phyloP scores from a whole-genome alignment of 352 stramenopile genomes.

The Globisporangium cystogenes region DNA sequence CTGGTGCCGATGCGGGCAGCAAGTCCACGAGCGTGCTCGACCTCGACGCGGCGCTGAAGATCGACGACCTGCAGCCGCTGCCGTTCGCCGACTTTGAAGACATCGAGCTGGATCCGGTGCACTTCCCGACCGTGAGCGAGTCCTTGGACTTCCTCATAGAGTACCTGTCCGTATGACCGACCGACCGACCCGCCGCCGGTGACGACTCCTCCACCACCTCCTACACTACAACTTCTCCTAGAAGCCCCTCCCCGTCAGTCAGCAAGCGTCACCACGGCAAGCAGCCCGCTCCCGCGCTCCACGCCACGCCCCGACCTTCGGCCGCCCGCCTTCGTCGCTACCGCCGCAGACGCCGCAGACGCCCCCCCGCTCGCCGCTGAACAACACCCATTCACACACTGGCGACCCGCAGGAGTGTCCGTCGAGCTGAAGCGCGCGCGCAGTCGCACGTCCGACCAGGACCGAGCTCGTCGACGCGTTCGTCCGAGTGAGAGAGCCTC shows the following conservation, averaged over 20 bases:
- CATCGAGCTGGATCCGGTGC: constrained; percentile 35
- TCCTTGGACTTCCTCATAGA: constrained; percentile 65
- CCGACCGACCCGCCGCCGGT: not conserved
- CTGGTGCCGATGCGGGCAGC: not conserved
- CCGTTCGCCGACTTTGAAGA: constrained; percentile 43
- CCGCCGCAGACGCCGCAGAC: too few relatives aligned
- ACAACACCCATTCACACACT: not conserved
- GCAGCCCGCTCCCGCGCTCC: not conserved
- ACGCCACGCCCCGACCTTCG: not conserved
- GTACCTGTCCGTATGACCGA: constrained; percentile 35
- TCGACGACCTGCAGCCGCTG: constrained; percentile 32
- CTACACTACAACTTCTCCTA: not conserved
- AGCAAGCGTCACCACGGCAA: not conserved
- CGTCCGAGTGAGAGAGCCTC: not conserved
- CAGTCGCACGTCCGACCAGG: not conserved
- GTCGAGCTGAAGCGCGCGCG: not conserved
- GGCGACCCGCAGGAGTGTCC: not conserved
- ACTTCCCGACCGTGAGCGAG: constrained; percentile 53
- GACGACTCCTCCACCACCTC: not conserved
- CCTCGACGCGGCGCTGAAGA: constrained; percentile 20
- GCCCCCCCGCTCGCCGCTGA: not conserved
- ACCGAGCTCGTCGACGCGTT: not conserved
- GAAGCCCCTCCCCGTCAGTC: not conserved
- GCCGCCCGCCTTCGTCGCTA: constrained; percentile 1
- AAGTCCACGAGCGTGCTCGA: constrained; percentile 7